Conservation (phyloP, 1,284 basidiomycete species). For the Sanguinoderma infundibulare region DNA sequence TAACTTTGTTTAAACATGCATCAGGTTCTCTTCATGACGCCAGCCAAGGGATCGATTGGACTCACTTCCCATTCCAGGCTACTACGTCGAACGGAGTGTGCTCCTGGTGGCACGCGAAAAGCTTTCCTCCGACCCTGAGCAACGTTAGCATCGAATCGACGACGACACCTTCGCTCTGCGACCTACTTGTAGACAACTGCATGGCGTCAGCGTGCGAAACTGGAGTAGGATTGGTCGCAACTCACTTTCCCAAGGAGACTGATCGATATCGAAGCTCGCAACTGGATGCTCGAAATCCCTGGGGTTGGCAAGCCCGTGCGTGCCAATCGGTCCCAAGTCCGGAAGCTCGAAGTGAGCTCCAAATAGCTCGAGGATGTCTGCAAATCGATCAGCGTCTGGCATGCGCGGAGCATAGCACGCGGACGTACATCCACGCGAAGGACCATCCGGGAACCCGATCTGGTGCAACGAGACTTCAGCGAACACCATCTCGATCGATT, state of each 20-base stretch:
- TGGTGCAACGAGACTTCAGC: constrained; percentile 18
- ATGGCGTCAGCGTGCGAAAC: constrained; percentile 2
- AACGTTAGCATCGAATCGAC: background rate
- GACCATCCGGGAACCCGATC: constrained; percentile 59
- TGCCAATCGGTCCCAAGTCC: constrained; percentile 69
- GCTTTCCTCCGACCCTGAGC: constrained; percentile 58
- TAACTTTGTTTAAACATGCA: constrained; percentile 47
- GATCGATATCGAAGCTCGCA: constrained; percentile 67
- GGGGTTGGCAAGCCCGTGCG: constrained; percentile 63
- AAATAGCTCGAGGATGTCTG: constrained; percentile 55
- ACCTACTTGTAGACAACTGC: constrained; percentile 54
- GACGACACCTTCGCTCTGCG: background rate
- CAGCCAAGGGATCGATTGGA: constrained; percentile 6
- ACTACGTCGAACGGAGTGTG: constrained; percentile 80
- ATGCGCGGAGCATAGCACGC: background rate
- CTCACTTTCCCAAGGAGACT: constrained; percentile 61
- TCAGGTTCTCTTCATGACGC: background rate
- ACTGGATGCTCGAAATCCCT: constrained; percentile 69
- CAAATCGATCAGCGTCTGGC: background rate
- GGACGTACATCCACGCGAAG: constrained; percentile 51
- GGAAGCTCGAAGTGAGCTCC: constrained; percentile 69
- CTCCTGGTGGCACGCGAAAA: constrained; percentile 60
- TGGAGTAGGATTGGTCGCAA: constrained; percentile 1
- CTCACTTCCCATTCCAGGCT: constrained; percentile 70
- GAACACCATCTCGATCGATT: background rate